Evolutionary conservation across 2,329 filamentous ascomycete genomes (phyloP).

Genomic region (Xylaria digitata): DNA sequence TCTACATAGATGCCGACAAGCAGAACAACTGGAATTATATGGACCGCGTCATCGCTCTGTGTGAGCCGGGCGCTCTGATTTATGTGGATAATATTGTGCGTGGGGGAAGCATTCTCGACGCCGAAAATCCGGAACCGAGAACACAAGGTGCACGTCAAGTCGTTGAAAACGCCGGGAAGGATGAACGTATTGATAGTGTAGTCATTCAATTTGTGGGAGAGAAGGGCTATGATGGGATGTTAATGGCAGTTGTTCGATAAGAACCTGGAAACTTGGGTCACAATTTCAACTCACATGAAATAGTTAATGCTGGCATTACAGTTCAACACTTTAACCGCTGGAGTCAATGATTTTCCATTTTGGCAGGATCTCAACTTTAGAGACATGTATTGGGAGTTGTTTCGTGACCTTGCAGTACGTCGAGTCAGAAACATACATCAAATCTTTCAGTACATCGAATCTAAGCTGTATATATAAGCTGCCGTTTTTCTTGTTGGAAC

Average conservation of each 20-base stretch:
- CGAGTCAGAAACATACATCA: no score
- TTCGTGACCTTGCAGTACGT: no score
- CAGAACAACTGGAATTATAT: conserved; percentile 38
- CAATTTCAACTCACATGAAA: not conserved
- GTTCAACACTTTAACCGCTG: no score
- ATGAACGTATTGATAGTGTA: conserved; percentile 31
- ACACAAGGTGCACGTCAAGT: conserved; percentile 27
- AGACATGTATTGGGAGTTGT: no score
- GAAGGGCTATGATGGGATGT: conserved; percentile 40
- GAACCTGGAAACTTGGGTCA: not conserved
- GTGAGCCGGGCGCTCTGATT: conserved; percentile 33
- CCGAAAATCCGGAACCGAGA: conserved; percentile 7
- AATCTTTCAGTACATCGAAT: no score
- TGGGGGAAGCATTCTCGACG: conserved; percentile 24
- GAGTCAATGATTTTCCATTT: no score
- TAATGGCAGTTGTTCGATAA: conserved; percentile 39
- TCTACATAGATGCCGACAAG: conserved; percentile 40
- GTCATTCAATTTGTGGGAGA: conserved; percentile 40
- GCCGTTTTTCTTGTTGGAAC: no score
- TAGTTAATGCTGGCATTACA: no score
- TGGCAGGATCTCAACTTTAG: no score
- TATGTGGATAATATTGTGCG: conserved; percentile 38
- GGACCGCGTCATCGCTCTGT: conserved; percentile 31
- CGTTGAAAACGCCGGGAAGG: conserved; percentile 36
- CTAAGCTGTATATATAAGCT: no score